Evolutionary conservation across 306 rosid genomes (phyloP).

Genomic region (Amphicarpaea edgeworthii): DNA sequence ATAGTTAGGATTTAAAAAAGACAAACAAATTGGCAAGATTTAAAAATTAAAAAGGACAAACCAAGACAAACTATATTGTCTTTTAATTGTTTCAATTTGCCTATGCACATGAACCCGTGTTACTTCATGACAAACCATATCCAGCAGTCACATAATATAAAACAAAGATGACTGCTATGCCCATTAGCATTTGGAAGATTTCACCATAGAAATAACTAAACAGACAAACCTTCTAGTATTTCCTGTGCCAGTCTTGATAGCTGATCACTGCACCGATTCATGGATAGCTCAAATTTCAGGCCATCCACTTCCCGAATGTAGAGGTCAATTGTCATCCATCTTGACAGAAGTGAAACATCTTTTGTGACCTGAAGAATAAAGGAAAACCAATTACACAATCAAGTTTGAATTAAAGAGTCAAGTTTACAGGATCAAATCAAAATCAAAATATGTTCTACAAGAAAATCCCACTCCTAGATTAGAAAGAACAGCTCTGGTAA

Average conservation of each 20-base stretch:
- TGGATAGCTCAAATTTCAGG: conserved; percentile 91
- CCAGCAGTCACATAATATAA: conserved; percentile 12
- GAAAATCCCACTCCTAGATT: neutral
- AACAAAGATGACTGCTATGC: conserved; percentile 22
- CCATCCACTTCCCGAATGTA: conserved; percentile 81
- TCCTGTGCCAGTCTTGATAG: conserved; percentile 67
- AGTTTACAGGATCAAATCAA: neutral
- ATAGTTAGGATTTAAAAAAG: neutral
- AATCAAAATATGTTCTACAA: neutral
- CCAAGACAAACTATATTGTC: neutral
- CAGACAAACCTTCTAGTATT: conserved; percentile 74
- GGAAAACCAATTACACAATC: conserved; percentile 20
- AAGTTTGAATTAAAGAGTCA: conserved; percentile 4
- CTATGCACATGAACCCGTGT: neutral
- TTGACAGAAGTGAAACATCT: conserved; percentile 85
- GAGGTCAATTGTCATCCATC: conserved; percentile 96
- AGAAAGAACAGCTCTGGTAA: neutral
- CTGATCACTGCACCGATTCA: conserved; percentile 75
- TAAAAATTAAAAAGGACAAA: conserved; percentile 12
- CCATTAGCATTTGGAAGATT: conserved; percentile 32
- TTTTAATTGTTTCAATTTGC: neutral
- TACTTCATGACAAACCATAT: conserved; percentile 13
- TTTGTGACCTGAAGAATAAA: conserved; percentile 75
- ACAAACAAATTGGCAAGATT: neutral
- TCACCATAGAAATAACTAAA: conserved; percentile 42